Conservation (phyloP, 1,139 yeast genomes). For the Groenewaldozyma sp. region DNA sequence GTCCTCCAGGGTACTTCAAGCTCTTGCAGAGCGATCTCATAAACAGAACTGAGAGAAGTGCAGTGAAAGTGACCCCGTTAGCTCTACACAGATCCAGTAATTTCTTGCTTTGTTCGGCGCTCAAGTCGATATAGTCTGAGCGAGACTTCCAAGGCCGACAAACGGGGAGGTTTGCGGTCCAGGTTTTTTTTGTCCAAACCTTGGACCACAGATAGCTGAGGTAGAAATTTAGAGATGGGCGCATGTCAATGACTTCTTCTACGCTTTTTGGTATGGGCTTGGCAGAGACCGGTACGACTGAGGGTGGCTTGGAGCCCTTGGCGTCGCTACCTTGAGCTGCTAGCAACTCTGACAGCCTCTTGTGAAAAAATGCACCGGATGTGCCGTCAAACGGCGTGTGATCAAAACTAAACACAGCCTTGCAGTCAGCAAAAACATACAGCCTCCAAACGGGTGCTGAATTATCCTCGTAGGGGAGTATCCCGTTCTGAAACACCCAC, state of each 20-base stretch:
- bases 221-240: slow-evolving; percentile 11
- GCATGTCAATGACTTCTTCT: slow-evolving; percentile 12
- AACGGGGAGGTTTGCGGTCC: slow-evolving; percentile 9
- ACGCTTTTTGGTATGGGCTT: slow-evolving; percentile 7
- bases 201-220: slow-evolving; percentile 1
- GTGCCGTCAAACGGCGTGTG: slow-evolving; percentile 19
- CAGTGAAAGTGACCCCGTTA: slow-evolving; percentile 7
- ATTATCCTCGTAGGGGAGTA: too few species aligned
- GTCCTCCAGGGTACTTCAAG: slow-evolving; percentile 6
- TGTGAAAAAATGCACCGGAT: slow-evolving; percentile 18
- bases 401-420: slow-evolving; percentile 18
- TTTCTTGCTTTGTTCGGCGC: slow-evolving; percentile 4
- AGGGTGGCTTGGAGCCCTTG: background rate
- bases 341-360: slow-evolving; percentile 10
- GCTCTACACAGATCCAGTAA: slow-evolving; percentile 9
- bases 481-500: slow-evolving; percentile 10
- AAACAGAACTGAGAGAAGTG: slow-evolving; percentile 4
- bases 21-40: slow-evolving; percentile 8
- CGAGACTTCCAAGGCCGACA: slow-evolving; percentile 11
- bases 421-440: slow-evolving; percentile 9
- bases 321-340: background rate
- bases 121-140: slow-evolving; percentile 10
- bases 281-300: slow-evolving; percentile 3
- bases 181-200: slow-evolving; percentile 1
- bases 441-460: slow-evolving; percentile 21